phyloP scores from a whole-genome alignment of 306 rosid species.

The Ziziphus jujuba region DNA sequence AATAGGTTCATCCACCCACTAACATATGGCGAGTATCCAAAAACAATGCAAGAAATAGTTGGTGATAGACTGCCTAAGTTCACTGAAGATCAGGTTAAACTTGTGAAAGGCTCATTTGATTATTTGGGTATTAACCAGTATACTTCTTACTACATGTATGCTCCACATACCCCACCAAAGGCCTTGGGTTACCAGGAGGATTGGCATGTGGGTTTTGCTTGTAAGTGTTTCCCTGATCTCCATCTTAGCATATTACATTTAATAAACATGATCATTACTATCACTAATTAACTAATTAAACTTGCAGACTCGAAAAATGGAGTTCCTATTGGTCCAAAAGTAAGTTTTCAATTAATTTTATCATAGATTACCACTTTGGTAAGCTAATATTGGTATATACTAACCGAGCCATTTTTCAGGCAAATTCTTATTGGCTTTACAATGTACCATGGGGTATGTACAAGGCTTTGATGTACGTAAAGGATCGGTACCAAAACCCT shows the following conservation, averaged over 20 bases:
- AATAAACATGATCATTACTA: not conserved
- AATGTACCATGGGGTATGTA: conserved; percentile 97
- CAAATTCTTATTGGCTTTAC: conserved; percentile 83
- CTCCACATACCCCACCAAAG: conserved; percentile 49
- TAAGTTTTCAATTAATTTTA: conserved; percentile 20
- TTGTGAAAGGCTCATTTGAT: conserved; percentile 81
- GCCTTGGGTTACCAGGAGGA: conserved; percentile 73
- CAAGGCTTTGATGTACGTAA: conserved; percentile 68
- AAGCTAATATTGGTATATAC: too few relatives aligned
- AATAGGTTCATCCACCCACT: conserved; percentile 88
- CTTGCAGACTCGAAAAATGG: conserved; percentile 74
- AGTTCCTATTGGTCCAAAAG: conserved; percentile 77
- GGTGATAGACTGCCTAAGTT: conserved; percentile 85
- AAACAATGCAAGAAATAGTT: conserved; percentile 67
- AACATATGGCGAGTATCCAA: conserved; percentile 93
- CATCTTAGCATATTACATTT: not conserved
- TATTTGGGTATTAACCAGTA: conserved; percentile 84
- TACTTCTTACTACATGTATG: conserved; percentile 68
- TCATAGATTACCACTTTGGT: too few relatives aligned
- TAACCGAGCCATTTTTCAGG: conserved; percentile 41
- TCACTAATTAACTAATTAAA: conserved; percentile 3
- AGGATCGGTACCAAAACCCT: conserved; percentile 77
- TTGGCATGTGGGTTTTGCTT: conserved; percentile 82
- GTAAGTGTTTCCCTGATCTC: conserved; percentile 46
- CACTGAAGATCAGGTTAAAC: conserved; percentile 67